A percentile compares a stretch with the other conserved stretches of the same genome.
phyloP scores from a whole-genome alignment of 139 green algal genomes.

The Zygnema circumcarinatum region DNA sequence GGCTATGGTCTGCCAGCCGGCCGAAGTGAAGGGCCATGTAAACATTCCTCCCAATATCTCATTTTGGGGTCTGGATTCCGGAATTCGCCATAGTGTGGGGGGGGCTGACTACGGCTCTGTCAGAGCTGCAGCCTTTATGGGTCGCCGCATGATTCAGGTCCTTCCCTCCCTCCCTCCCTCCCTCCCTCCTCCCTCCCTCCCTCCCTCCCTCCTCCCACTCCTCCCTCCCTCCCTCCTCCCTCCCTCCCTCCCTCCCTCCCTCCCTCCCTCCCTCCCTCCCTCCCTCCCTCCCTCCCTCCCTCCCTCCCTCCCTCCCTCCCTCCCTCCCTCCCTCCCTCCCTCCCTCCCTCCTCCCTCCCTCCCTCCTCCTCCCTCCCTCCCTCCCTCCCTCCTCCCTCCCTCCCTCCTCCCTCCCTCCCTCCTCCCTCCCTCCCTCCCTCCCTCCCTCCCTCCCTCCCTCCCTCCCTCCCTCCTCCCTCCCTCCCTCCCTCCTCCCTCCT shows the following conservation, averaged over 20 bases:
- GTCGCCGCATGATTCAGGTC: conserved; percentile 34
- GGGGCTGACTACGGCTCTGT: conserved; percentile 86
- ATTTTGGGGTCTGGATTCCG: conserved; percentile 89
- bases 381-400: too few relatives aligned
- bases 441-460: too few relatives aligned
- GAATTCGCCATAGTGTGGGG: conserved; percentile 81
- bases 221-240: neutral
- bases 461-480: too few relatives aligned
- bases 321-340: too few relatives aligned
- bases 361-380: too few relatives aligned
- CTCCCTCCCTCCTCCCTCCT: too few relatives aligned
- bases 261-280: neutral
- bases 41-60: conserved; percentile 72
- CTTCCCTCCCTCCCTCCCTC: conserved; percentile 2
- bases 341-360: too few relatives aligned
- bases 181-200: neutral
- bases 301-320: too few relatives aligned
- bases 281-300: too few relatives aligned
- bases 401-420: too few relatives aligned
- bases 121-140: conserved; percentile 85
- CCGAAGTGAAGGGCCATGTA: conserved; percentile 73
- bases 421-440: too few relatives aligned
- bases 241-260: too few relatives aligned
- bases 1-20: conserved; percentile 84
- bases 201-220: neutral